phyloP scores from a whole-genome alignment of 805 yeast genomes.

The Candida nonsorbophila region DNA sequence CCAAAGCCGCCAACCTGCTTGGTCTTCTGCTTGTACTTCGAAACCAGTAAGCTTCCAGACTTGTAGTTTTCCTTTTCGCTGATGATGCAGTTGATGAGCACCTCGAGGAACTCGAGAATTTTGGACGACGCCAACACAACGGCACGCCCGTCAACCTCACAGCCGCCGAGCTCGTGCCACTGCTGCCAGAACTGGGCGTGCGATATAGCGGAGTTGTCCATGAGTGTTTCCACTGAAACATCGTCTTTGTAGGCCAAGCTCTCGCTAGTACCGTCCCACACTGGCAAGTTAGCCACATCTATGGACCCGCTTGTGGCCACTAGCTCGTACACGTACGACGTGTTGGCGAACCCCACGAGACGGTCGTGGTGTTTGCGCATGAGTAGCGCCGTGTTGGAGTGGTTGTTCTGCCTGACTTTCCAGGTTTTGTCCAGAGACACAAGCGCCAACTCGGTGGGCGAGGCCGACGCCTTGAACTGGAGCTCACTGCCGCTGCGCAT shows the following conservation, averaged over 20 bases:
- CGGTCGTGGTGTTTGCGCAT: slow-evolving; percentile 8
- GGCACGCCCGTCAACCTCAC: slow-evolving; percentile 43
- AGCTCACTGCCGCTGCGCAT: slow-evolving; percentile 25
- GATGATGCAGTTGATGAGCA: slow-evolving; percentile 21
- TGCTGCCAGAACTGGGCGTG: slow-evolving; percentile 41
- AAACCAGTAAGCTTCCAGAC: slow-evolving; percentile 1
- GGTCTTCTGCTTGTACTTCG: slow-evolving; percentile 1
- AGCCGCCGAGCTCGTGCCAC: slow-evolving; percentile 56
- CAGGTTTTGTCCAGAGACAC: slow-evolving; percentile 59
- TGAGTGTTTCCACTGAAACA: slow-evolving; percentile 3
- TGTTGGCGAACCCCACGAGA: slow-evolving; percentile 21
- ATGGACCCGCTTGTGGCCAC: slow-evolving; percentile 18
- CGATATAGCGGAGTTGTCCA: slow-evolving; percentile 50
- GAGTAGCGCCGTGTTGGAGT: slow-evolving; percentile 76
- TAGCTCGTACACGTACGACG: slow-evolving; percentile 32
- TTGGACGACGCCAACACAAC: slow-evolving; percentile 20
- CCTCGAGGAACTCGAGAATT: slow-evolving; percentile 21
- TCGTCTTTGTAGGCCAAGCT: too few relatives aligned
- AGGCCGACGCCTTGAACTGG: slow-evolving; percentile 29
- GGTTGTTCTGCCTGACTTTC: slow-evolving; percentile 71
- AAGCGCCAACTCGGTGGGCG: slow-evolving; percentile 42
- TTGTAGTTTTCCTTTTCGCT: slow-evolving; percentile 17
- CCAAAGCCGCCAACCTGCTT: slow-evolving; percentile 1
- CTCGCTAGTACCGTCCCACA: slow-evolving; percentile 15
- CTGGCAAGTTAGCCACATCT: slow-evolving; percentile 24